Evolutionary conservation across 2,329 filamentous ascomycete species (phyloP), one percentile per base, ranked within the genome.

Genomic region (Ophiobolus disseminans): DNA sequence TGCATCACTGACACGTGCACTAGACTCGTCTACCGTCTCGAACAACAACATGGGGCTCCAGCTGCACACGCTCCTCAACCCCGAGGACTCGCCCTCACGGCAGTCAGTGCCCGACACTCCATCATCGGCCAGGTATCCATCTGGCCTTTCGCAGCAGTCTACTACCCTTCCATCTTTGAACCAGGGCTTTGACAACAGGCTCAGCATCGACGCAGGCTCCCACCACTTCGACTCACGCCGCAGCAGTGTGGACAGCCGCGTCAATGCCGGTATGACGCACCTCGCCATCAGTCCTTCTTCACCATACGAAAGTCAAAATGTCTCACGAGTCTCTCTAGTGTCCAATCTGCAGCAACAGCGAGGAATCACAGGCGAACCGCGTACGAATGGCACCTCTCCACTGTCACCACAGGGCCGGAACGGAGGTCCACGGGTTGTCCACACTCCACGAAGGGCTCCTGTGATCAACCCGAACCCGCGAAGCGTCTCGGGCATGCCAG

Each of bases 191-290:
- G 76, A 78, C 53, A 73, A 73, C 43, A 70, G 75, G 20, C 62
- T 70, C 31, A 82, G 82, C 53, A 77, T 80, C 36, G 82, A 85
- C 39, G 76, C 77, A 17, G 44, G 58, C 36, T 65, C 77, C 1
- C 76, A n/a, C n/a, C n/a, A 81, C 17, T 70, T 78, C 26, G 80
- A 86, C 39, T 85, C 86, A 38, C 82, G 88, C 48, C 83, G 89
- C 42, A 89, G 90, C 73, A 92, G 89, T 62, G 87, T 92, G 4
- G 89, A 92, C 71, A 91, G 88, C 71, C 83, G 88, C 54, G 86
- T 92, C 69, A 89, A 90, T 63, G 84, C 86, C 57, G 82, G 82
- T 35, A 86, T 92, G 70, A 82, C 80, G 47, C 86, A 89, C 36
- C 81, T 92, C 73, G 81, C 85, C 58, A 79, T 92, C 39, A 84